A percentile compares a stretch with the other conserved stretches of the same genome.
These are phyloP conservation scores for Stentor coeruleus DNA, from an alignment of 73 alveolate genomes.

Conservation along the genomic window DNA sequence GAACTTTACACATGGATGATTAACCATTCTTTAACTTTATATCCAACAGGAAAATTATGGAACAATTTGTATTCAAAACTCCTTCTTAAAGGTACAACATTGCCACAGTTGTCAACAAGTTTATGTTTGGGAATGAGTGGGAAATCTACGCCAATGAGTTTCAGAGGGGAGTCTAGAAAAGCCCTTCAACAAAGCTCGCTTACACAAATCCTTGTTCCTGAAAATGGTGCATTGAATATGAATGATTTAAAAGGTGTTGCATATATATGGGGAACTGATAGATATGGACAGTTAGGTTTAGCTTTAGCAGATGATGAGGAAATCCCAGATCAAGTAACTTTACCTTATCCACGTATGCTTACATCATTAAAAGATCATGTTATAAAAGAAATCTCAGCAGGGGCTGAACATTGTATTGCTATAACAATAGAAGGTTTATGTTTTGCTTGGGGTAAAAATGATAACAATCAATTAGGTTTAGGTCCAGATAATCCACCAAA, in stretches of 20 bases:
- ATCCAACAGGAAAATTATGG: slow-evolving; percentile 4
- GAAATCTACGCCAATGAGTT: background rate
- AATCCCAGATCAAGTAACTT: slow-evolving; percentile 40
- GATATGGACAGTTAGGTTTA: slow-evolving; percentile 54
- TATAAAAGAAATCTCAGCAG: slow-evolving; percentile 80
- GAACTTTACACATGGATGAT: background rate
- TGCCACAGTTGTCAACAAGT: slow-evolving; percentile 6
- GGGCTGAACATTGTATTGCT: slow-evolving; percentile 87
- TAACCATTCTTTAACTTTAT: background rate
- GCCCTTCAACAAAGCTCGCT: slow-evolving; percentile 24
- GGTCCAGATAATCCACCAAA: slow-evolving; percentile 39
- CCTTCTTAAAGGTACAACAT: background rate
- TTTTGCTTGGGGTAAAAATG: slow-evolving; percentile 83
- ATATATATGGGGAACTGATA: slow-evolving; percentile 64
- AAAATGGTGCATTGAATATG: slow-evolving; percentile 22
- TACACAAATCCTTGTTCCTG: background rate
- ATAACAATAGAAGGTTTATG: slow-evolving; percentile 67
- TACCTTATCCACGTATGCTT: slow-evolving; percentile 75
- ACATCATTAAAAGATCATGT: slow-evolving; percentile 73
- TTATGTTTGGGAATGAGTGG: background rate
- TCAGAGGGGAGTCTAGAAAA: background rate
- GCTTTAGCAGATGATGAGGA: slow-evolving; percentile 28
- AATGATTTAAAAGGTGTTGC: slow-evolving; percentile 47
- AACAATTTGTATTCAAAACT: background rate
- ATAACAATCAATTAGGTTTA: slow-evolving; percentile 58